Percentiles rank a stretch among this genome's conserved stretches.
Conservation (phyloP, 2,329 filamentous ascomycete genomes). For the Ophiosphaerella korrae region DNA sequence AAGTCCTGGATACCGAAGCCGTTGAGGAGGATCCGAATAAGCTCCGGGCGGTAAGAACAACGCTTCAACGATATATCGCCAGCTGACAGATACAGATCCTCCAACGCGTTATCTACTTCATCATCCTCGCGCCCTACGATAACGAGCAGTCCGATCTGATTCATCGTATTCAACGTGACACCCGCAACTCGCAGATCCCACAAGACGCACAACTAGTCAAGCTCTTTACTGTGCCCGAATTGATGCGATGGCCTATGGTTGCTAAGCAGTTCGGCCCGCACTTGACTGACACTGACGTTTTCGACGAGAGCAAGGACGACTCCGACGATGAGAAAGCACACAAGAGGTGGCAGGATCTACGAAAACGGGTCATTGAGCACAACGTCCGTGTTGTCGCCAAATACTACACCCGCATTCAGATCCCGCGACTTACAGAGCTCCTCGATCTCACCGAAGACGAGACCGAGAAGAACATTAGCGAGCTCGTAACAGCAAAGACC, state of each 20-base stretch:
- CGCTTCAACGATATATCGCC: background rate
- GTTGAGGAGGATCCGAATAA: constrained; percentile 89
- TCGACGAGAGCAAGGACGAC: constrained; percentile 69
- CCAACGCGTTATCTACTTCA: constrained; percentile 95
- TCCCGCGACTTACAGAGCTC: constrained; percentile 85
- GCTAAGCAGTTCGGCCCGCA: constrained; percentile 87
- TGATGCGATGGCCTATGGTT: constrained; percentile 98
- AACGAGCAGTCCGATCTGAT: constrained; percentile 98
- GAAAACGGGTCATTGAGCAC: constrained; percentile 98
- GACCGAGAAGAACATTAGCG: constrained; percentile 98
- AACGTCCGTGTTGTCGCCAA: constrained; percentile 97
- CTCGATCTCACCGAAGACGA: constrained; percentile 93
- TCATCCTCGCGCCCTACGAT: constrained; percentile 94
- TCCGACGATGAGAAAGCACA: constrained; percentile 78
- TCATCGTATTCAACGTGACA: constrained; percentile 86
- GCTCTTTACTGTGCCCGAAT: constrained; percentile 91
- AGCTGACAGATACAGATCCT: constrained; percentile 65
- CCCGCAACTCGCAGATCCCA: constrained; percentile 77
- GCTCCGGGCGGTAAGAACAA: constrained; percentile 74
- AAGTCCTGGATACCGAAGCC: constrained; percentile 93
- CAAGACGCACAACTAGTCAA: constrained; percentile 86
- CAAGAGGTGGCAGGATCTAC: constrained; percentile 89
- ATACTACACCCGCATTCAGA: constrained; percentile 97
- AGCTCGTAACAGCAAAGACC: constrained; percentile 95
- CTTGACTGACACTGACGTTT: constrained; percentile 87